Conservation (phyloP, 306 rosid species). For the Rubus parviflorus region DNA sequence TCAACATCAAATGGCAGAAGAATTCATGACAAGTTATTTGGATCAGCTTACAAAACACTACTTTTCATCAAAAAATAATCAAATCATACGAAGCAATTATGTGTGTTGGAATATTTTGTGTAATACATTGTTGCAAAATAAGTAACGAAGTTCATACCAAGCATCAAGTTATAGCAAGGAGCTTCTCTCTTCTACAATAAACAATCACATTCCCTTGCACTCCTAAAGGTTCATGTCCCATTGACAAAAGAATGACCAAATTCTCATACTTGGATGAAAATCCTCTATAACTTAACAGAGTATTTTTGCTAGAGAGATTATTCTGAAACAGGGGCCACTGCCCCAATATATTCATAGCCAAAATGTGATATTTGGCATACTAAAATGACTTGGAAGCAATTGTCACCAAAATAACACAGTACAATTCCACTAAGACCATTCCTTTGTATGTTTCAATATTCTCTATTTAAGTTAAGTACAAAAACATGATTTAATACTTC, state of each 20-base stretch:
- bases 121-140: background rate
- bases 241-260: background rate
- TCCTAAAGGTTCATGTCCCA: background rate
- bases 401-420: too few species aligned
- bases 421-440: background rate
- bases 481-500: background rate
- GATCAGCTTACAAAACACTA: background rate
- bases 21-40: background rate
- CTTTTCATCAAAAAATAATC: background rate
- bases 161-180: too few species aligned
- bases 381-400: too few species aligned
- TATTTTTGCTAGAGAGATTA: background rate
- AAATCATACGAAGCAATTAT: background rate
- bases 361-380: background rate
- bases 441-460: too few species aligned
- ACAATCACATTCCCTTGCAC: background rate
- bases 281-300: background rate
- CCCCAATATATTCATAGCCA: background rate
- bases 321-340: background rate
- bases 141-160: background rate
- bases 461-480: background rate
- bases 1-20: conserved; percentile 1
- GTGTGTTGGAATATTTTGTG: background rate
- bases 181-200: background rate
- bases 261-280: background rate